These are phyloP conservation scores for Diplodia scrobiculata DNA, from an alignment of 2,329 filamentous ascomycete genomes.

Conservation along the genomic window DNA sequence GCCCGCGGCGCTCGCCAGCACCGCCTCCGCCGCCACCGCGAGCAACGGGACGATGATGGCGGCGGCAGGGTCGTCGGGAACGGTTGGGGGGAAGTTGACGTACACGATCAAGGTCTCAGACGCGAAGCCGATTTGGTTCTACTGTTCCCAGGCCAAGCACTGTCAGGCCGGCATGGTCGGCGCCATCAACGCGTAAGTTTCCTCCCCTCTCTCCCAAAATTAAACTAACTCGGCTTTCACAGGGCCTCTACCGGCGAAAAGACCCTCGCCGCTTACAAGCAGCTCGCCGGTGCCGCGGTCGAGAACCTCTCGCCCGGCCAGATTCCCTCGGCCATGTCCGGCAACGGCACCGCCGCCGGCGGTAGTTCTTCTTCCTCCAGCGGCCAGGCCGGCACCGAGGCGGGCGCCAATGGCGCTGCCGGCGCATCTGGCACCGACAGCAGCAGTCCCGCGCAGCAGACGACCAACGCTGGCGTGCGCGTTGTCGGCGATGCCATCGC, in stretches of 20 bases:
- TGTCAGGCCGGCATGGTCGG: slow-evolving; percentile 75
- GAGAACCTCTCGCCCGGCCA: slow-evolving; percentile 46
- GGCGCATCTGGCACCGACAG: neutral
- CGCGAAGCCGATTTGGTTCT: slow-evolving; percentile 74
- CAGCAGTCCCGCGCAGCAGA: slow-evolving; percentile 5
- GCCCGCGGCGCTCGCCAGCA: slow-evolving; percentile 47
- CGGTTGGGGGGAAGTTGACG: slow-evolving; percentile 54
- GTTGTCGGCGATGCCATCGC: neutral
- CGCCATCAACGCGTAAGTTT: slow-evolving; percentile 71
- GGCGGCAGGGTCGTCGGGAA: neutral
- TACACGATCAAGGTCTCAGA: slow-evolving; percentile 72
- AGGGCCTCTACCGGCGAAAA: slow-evolving; percentile 39
- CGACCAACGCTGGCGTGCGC: slow-evolving; percentile 11
- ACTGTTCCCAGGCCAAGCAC: slow-evolving; percentile 73
- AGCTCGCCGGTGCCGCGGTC: slow-evolving; percentile 44
- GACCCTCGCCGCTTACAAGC: slow-evolving; percentile 41
- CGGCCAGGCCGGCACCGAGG: neutral
- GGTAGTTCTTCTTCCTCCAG: neutral
- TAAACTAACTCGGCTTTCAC: slow-evolving; percentile 35
- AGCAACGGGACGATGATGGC: neutral
- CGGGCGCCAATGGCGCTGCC: neutral
- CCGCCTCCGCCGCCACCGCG: slow-evolving; percentile 12
- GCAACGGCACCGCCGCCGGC: neutral
- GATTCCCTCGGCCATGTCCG: slow-evolving; percentile 2
- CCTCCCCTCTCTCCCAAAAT: slow-evolving; percentile 1